These are phyloP conservation scores for Penicillium manginii DNA, from an alignment of 495 filamentous ascomycete genomes.

Conservation along the genomic window DNA sequence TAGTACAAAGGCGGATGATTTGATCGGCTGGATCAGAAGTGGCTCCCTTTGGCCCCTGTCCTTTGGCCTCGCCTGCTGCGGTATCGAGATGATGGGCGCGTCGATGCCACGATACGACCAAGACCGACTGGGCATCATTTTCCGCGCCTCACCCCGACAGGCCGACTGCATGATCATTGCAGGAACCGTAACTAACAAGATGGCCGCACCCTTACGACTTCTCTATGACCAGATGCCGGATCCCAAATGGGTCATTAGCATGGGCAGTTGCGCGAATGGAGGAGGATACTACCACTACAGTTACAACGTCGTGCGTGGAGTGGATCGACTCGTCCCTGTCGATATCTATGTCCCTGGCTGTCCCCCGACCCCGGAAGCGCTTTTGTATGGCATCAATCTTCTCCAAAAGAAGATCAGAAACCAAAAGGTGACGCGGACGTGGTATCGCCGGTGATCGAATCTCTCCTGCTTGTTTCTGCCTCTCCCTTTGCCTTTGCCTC, in stretches of 20 bases:
- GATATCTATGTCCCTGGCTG: conserved; percentile 93
- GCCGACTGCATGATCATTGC: conserved; percentile 96
- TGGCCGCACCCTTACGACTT: conserved; percentile 88
- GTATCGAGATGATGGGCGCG: conserved; percentile 94
- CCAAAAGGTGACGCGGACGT: conserved; percentile 49
- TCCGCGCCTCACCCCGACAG: conserved; percentile 89
- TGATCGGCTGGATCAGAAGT: conserved; percentile 90
- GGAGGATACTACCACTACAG: conserved; percentile 95
- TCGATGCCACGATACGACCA: conserved; percentile 94
- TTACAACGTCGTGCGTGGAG: conserved; percentile 85
- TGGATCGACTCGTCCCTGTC: conserved; percentile 88
- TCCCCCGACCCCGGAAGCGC: conserved; percentile 84
- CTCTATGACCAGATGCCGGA: conserved; percentile 97
- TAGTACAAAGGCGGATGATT: conserved; percentile 80
- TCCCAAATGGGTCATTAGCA: conserved; percentile 87
- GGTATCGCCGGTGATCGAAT: conserved; percentile 27
- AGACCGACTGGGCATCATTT: conserved; percentile 90
- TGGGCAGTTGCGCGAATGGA: conserved; percentile 91
- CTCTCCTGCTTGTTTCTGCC: background rate
- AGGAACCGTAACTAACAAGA: conserved; percentile 92
- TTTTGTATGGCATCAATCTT: conserved; percentile 88
- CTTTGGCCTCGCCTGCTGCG: conserved; percentile 91
- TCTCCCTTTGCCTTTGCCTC: background rate
- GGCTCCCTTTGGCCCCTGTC: conserved; percentile 91
- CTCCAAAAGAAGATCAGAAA: conserved; percentile 88